These are phyloP conservation scores for Dionaea muscipula DNA, from an alignment of 179 eudicot species.

Conservation along the genomic window DNA sequence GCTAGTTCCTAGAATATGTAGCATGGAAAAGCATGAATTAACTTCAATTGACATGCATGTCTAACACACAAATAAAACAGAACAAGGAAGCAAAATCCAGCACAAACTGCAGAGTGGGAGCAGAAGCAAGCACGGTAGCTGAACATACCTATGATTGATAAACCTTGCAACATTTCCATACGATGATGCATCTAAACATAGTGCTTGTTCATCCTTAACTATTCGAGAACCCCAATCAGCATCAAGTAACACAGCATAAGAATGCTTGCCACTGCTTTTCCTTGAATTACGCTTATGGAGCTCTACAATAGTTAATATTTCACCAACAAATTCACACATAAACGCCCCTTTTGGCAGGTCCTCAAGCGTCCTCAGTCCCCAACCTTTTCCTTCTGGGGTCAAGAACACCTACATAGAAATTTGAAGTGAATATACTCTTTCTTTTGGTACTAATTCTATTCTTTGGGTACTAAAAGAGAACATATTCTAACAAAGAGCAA, in stretches of 20 bases:
- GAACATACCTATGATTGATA: slow-evolving; percentile 43
- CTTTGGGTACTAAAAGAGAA: too few species aligned
- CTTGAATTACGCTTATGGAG: slow-evolving; percentile 26
- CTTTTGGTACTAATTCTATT: too few species aligned
- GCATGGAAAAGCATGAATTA: too few species aligned
- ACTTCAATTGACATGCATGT: too few species aligned
- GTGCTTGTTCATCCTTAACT: slow-evolving; percentile 21
- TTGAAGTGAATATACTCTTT: too few species aligned
- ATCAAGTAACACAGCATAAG: slow-evolving; percentile 31
- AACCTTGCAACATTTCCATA: slow-evolving; percentile 40
- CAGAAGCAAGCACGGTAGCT: too few species aligned
- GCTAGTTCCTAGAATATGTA: too few species aligned
- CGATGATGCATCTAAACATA: slow-evolving; percentile 31
- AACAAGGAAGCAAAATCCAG: too few species aligned
- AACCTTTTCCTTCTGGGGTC: slow-evolving; percentile 40
- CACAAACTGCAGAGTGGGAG: too few species aligned
- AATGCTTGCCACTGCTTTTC: slow-evolving; percentile 23
- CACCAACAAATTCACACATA: slow-evolving; percentile 41
- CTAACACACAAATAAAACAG: too few species aligned
- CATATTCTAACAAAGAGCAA: too few species aligned
- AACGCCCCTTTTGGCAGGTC: slow-evolving; percentile 35
- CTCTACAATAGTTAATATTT: slow-evolving; percentile 26
- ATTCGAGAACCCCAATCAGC: slow-evolving; percentile 26
- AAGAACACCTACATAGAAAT: slow-evolving; percentile 23
- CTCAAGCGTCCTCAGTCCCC: slow-evolving; percentile 35